phyloP scores from a whole-genome alignment of 805 yeast species.

The Blastobotrys peoriensis region DNA sequence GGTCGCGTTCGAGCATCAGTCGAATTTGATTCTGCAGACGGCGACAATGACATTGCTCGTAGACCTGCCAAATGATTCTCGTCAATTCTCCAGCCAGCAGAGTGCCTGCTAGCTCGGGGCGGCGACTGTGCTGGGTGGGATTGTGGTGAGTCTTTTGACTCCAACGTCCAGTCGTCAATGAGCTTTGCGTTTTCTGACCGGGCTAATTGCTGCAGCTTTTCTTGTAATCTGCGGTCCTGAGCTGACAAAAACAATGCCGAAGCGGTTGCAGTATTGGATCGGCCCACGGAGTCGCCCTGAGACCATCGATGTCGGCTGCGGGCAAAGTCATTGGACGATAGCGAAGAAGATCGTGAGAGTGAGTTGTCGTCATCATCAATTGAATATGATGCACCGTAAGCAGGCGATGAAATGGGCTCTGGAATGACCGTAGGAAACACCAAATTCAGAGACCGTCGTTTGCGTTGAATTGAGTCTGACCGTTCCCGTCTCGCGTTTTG shows the following conservation, averaged over 20 bases:
- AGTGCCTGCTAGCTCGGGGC: neutral
- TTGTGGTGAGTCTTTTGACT: neutral
- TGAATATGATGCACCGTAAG: constrained; percentile 2
- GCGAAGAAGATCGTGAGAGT: neutral
- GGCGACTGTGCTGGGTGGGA: neutral
- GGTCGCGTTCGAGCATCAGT: too few relatives aligned
- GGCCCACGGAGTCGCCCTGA: neutral
- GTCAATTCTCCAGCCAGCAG: too few relatives aligned
- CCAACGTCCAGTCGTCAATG: neutral
- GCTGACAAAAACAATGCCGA: constrained; percentile 5
- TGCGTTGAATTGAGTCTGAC: constrained; percentile 7
- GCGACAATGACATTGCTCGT: neutral
- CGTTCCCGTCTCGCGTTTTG: neutral
- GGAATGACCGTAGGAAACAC: neutral
- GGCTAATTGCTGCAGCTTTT: constrained; percentile 23
- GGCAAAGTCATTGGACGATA: neutral
- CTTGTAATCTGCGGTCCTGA: constrained; percentile 22
- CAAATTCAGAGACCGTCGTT: constrained; percentile 17
- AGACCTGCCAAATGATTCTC: neutral
- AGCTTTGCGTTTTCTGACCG: constrained; percentile 25
- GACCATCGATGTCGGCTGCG: neutral
- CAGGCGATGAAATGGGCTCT: neutral
- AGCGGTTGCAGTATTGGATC: neutral
- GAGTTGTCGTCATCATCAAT: constrained; percentile 2
- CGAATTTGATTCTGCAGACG: neutral